Conservation (phyloP, 2,329 filamentous ascomycete species). For the Diaporthe sp. region DNA sequence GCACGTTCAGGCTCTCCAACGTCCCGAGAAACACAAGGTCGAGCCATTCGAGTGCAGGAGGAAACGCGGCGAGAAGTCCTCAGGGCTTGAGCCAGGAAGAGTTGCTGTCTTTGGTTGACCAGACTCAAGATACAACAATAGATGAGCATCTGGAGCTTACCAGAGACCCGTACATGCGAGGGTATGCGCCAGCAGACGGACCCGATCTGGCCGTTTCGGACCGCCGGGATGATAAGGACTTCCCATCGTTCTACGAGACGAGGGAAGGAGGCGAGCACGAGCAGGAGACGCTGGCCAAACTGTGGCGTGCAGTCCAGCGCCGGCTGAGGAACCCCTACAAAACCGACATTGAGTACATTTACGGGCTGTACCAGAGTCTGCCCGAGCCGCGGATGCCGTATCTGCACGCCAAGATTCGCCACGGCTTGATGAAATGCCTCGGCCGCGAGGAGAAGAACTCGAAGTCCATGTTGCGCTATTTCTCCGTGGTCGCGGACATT, state of each 20-base stretch:
- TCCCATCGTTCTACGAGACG: constrained; percentile 58
- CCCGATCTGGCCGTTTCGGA: constrained; percentile 65
- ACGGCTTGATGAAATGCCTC: constrained; percentile 75
- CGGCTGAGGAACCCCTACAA: constrained; percentile 56
- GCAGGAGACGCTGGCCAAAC: constrained; percentile 51
- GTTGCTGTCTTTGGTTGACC: constrained; percentile 66
- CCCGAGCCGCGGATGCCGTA: constrained; percentile 66
- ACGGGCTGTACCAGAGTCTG: constrained; percentile 61
- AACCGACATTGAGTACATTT: constrained; percentile 59
- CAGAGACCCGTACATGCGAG: constrained; percentile 65
- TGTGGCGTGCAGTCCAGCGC: constrained; percentile 56
- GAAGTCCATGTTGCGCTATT: constrained; percentile 82
- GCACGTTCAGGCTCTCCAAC: constrained; percentile 28
- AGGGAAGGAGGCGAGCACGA: constrained; percentile 51
- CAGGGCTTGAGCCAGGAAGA: constrained; percentile 52
- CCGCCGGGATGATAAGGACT: constrained; percentile 60
- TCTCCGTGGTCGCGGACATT: constrained; percentile 87
- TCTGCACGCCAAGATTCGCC: constrained; percentile 66
- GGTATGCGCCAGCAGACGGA: constrained; percentile 65
- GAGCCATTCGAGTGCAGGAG: constrained; percentile 32
- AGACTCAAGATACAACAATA: constrained; percentile 60
- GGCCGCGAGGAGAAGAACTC: constrained; percentile 71
- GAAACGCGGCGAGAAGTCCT: not conserved
- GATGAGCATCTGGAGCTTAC: constrained; percentile 67
- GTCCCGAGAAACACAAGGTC: constrained; percentile 22